Conservation (phyloP, 495 filamentous ascomycete genomes). For the Saxispiralis lemnorum region DNA sequence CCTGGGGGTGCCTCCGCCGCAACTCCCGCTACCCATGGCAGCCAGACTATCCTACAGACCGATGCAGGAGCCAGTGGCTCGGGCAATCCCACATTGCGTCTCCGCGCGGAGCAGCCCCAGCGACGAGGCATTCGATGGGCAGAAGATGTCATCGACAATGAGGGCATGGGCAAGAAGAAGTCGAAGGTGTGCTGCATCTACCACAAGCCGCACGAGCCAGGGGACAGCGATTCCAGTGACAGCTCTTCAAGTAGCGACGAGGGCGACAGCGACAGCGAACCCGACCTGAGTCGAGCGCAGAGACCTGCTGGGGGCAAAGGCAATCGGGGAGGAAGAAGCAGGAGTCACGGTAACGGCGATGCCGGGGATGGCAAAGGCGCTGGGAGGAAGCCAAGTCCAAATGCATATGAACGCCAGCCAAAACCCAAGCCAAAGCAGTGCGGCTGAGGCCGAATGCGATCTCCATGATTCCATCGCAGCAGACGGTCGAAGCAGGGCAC, state of each 20-base stretch:
- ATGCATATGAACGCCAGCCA: conserved; percentile 90
- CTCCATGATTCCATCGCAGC: no score
- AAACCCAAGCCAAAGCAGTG: conserved; percentile 24
- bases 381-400: conserved; percentile 55
- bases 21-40: conserved; percentile 2
- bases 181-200: conserved; percentile 99
- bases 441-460: conserved; percentile 2
- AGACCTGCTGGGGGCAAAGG: conserved; percentile 15
- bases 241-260: conserved; percentile 37
- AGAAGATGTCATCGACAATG: conserved; percentile 87
- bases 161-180: conserved; percentile 81
- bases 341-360: conserved; percentile 24
- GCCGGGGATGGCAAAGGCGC: conserved; percentile 27
- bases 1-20: neutral
- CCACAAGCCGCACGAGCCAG: conserved; percentile 63
- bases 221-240: conserved; percentile 63
- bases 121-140: conserved; percentile 58
- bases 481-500: no score
- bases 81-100: conserved; percentile 16
- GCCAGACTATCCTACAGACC: conserved; percentile 4
- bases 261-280: conserved; percentile 30
- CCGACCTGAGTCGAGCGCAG: conserved; percentile 32
- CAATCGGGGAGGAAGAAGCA: conserved; percentile 3
- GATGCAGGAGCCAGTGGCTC: conserved; percentile 1
- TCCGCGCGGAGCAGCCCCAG: conserved; percentile 20